A percentile compares a stretch with the other conserved stretches of the same genome.
Evolutionary conservation across 352 stramenopile genomes (phyloP).

Genomic region (Phytophthora brassicae): DNA sequence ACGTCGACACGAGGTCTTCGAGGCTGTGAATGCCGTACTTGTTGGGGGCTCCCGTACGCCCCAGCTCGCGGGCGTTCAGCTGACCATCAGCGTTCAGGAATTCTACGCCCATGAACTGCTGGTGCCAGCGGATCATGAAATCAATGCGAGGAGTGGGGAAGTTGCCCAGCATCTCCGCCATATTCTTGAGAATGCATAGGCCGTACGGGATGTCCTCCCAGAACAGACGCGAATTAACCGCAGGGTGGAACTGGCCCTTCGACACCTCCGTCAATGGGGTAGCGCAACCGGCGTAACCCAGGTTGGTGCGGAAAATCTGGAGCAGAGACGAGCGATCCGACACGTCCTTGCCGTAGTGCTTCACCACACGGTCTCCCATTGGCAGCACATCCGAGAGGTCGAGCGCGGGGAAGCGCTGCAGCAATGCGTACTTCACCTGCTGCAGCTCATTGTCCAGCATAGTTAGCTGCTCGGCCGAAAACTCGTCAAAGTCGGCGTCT

Average conservation of each 20-base stretch:
- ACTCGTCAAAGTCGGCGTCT: constrained; percentile 93
- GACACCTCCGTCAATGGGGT: constrained; percentile 86
- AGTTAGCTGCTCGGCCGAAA: constrained; percentile 90
- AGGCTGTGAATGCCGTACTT: constrained; percentile 91
- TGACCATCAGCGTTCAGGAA: constrained; percentile 88
- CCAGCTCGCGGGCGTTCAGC: constrained; percentile 88
- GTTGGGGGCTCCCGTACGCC: constrained; percentile 88
- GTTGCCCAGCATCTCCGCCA: constrained; percentile 92
- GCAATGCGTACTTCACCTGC: constrained; percentile 89
- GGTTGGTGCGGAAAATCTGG: constrained; percentile 91
- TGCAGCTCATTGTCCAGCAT: constrained; percentile 94
- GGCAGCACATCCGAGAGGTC: constrained; percentile 90
- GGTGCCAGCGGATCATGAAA: constrained; percentile 94
- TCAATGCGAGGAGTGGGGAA: constrained; percentile 92
- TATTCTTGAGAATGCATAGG: constrained; percentile 93
- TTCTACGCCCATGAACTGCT: constrained; percentile 89
- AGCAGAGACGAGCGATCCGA: constrained; percentile 84
- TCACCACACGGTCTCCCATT: constrained; percentile 89
- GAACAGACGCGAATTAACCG: constrained; percentile 87
- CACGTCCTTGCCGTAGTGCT: constrained; percentile 92
- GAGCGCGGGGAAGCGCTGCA: constrained; percentile 90
- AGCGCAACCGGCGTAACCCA: constrained; percentile 88
- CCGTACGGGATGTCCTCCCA: constrained; percentile 94
- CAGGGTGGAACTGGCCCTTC: constrained; percentile 77
- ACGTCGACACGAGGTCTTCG: constrained; percentile 90